Evolutionary conservation across 1,139 yeast species (phyloP).

Genomic region (Yamadazyma atmosphaerica): DNA sequence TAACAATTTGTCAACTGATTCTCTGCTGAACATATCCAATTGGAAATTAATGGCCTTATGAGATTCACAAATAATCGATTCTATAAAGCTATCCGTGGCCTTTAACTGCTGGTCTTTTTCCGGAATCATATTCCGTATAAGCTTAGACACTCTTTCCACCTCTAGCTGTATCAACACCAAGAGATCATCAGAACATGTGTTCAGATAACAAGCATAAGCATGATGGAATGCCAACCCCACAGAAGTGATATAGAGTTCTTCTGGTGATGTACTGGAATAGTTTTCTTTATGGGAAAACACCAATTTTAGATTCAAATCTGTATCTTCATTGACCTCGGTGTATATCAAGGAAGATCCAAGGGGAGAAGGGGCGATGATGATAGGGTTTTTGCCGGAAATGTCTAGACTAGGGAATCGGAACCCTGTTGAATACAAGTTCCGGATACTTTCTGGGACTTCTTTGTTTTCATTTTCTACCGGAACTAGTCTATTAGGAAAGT

Average conservation of each 20-base stretch:
- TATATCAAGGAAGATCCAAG: constrained; percentile 52
- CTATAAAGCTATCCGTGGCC: constrained; percentile 37
- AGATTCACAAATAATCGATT: constrained; percentile 56
- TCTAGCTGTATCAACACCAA: constrained; percentile 54
- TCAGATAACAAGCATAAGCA: constrained; percentile 67
- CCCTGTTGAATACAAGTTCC: constrained; percentile 54
- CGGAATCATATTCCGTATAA: constrained; percentile 16
- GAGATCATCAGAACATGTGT: constrained; percentile 65
- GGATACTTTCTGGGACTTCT: constrained; percentile 13
- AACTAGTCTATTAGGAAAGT: constrained; percentile 27
- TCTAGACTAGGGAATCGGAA: constrained; percentile 42
- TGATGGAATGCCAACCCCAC: constrained; percentile 67
- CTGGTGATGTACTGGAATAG: constrained; percentile 21
- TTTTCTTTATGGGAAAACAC: constrained; percentile 28
- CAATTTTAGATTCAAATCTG: constrained; percentile 22
- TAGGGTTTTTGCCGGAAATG: constrained; percentile 24
- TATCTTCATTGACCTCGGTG: constrained; percentile 23
- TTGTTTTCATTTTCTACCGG: constrained; percentile 11
- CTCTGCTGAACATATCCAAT: constrained; percentile 60
- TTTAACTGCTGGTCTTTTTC: constrained; percentile 17
- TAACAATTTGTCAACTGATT: constrained; percentile 67
- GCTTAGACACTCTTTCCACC: constrained; percentile 27
- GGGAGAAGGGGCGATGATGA: constrained; percentile 53
- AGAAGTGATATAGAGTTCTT: constrained; percentile 43
- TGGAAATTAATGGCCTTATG: constrained; percentile 71